Evolutionary conservation across 495 filamentous ascomycete genomes (phyloP), one percentile per base, ranked within the genome.

Genomic region (Evernia prunastri): DNA sequence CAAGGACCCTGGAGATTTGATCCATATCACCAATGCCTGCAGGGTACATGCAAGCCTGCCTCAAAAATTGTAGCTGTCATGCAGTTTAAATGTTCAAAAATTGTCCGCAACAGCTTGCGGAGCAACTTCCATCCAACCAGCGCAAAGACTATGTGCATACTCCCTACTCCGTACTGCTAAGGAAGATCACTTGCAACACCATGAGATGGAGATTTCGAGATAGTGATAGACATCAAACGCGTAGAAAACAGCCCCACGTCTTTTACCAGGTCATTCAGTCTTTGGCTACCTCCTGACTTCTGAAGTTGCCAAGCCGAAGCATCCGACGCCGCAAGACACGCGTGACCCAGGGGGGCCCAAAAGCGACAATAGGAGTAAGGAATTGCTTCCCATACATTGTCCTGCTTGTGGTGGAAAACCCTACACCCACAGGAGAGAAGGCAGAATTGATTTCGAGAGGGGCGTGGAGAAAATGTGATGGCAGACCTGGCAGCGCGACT

Each of bases 401-500:
- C 11, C 49, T 31, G 13, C 49, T 53, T 53, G 13, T 10, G 12
- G 13, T 10, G 12, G 49, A 1, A 27, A 2, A 18, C 5, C 27
- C 49, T 18, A 13, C 17, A 0, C 12, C 31, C 7, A 40, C 45
- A 58, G 40, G 12, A 58, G 29, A 18, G 12, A 15, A 36, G 23
- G 51, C 43, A 1, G n/a, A 51, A 3, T 13, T 29, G 47, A 7
- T 10, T 29, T 51, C 12, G 3, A 51, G 12, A 13, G 3, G 15
- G 27, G n/a, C 49, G 42, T 15, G 42, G 35, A 39, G 29, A 58
- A 37, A 17, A 36, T 25, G 61, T 56, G 2, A 71, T 71, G 69
- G 29, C 56, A 42, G 69, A 71, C 37, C 17, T 71, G 45, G 66
- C 63, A 57, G 47, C 61, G 56, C 67, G 64, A 35, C 51, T 69